A percentile compares a stretch with the other conserved stretches of the same genome.
Evolutionary conservation across 805 yeast genomes (phyloP).

Genomic region (Wickerhamiella musiphila): DNA sequence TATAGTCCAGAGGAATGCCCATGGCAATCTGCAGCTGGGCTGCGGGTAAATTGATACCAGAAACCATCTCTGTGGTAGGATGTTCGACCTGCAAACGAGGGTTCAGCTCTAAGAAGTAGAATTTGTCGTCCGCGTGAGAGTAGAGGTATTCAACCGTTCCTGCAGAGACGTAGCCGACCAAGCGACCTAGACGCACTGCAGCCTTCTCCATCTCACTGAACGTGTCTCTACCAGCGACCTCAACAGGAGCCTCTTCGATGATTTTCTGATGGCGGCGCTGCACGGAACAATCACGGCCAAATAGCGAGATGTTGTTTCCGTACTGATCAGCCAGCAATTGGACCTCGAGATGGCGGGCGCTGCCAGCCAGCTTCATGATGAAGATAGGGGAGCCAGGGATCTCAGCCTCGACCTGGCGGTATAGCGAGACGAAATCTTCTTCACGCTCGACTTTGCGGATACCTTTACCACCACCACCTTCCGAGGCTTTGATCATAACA

Average conservation of each 20-base stretch:
- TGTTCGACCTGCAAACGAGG: constrained; percentile 99
- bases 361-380: constrained; percentile 93
- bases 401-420: constrained; percentile 90
- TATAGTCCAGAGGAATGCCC: constrained; percentile 97
- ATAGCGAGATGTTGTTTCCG: constrained; percentile 90
- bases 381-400: constrained; percentile 98
- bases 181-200: constrained; percentile 89
- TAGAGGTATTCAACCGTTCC: constrained; percentile 98
- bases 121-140: constrained; percentile 84
- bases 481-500: constrained; percentile 97
- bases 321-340: constrained; percentile 96
- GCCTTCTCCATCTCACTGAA: constrained; percentile 89
- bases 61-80: constrained; percentile 99
- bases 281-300: constrained; percentile 98
- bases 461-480: constrained; percentile 99
- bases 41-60: constrained; percentile 95
- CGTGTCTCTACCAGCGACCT: constrained; percentile 73
- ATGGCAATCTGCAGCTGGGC: constrained; percentile 97
- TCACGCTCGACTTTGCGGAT: constrained; percentile 86
- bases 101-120: constrained; percentile 89
- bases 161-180: constrained; percentile 97
- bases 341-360: constrained; percentile 95
- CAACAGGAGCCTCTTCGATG: constrained; percentile 98
- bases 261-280: constrained; percentile 99
- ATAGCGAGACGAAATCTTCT: constrained; percentile 55